Evolutionary conservation across 2,329 filamentous ascomycete species (phyloP), one percentile per base, ranked within the genome.

Genomic region (Diaporthe citriasiana): DNA sequence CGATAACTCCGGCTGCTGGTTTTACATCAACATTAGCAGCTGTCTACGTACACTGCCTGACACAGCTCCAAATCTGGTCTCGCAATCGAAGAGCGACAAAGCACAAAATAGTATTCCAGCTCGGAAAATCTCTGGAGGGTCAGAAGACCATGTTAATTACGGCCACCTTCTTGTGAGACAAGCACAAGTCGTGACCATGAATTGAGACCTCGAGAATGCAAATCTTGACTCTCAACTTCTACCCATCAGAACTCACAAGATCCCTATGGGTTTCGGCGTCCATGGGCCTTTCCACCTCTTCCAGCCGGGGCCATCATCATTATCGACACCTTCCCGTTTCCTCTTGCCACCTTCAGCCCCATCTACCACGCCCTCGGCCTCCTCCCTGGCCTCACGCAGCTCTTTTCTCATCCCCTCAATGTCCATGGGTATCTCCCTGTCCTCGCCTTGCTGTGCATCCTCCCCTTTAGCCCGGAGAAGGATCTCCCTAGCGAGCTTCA

Each of bases 221-320:
- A 30, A 12, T 47, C 27, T 33, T 45, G 10, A 10, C 19, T 40
- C 19, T 40, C 27, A 27, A 38, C 4, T 19, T 35, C 51, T 30
- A 3, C 1, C 22, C 40, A 70, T n/a, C 38, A 42, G 22, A 35
- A 17, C 33, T 83, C 78, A 91, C 12, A 87, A 84, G 70, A 88
- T 82, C 7, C 90, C 90, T 77, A 91, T 91, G 0, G 90, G 89
- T 77, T 87, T 89, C 13, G 89, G 85, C 73, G 85, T 86, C 90
- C 90, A 92, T 3, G 82, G 79, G 10, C 88, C 88, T 65, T 87
- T 81, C 76, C 87, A 88, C 73, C 83, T 82, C 30, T 83, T 82
- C 89, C 90, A 91, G 33, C 84, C 83, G 56, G 79, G 79, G 17
- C 78, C 77, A n/a, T 77, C 70, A 19, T 56, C 71, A 22, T 59